Evolutionary conservation across 345 rosid species (phyloP).

Genomic region (Noccaea bulbosa): DNA sequence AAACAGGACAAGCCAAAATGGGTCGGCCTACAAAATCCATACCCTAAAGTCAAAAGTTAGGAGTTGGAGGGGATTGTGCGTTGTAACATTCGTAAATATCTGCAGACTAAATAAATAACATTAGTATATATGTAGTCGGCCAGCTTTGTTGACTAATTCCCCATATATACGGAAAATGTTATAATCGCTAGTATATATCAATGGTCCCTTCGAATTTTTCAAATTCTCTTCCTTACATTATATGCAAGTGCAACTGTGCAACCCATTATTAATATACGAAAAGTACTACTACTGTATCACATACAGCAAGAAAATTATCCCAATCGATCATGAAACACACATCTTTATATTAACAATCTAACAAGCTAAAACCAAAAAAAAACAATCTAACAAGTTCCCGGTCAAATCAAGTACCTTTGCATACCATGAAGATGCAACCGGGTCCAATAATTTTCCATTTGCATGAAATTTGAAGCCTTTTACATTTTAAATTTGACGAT

Average conservation of each 20-base stretch:
- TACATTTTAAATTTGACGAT: neutral
- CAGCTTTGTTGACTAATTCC: constrained; percentile 35
- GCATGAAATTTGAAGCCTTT: neutral
- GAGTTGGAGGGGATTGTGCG: neutral
- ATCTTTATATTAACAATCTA: neutral
- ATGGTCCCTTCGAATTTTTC: neutral
- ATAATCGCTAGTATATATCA: neutral
- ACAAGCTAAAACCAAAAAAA: too few species aligned
- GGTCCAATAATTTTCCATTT: constrained; percentile 6
- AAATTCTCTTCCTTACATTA: neutral
- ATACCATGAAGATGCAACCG: constrained; percentile 1
- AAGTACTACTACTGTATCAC: too few species aligned
- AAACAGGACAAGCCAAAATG: constrained; percentile 1
- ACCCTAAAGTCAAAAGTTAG: constrained; percentile 30
- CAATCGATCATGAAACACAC: neutral
- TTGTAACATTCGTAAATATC: constrained; percentile 10
- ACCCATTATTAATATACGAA: neutral
- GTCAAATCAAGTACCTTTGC: constrained; percentile 18
- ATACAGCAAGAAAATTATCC: neutral
- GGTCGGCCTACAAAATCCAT: constrained; percentile 3
- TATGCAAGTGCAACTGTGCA: too few species aligned
- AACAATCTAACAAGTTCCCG: constrained; percentile 5
- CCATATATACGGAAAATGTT: neutral
- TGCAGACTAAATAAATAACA: neutral
- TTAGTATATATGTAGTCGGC: constrained; percentile 4